Percentiles rank a stretch among this genome's conserved stretches.
These are phyloP conservation scores for Wickerhamiella cacticola DNA, from an alignment of 805 yeast species.

Conservation along the genomic window DNA sequence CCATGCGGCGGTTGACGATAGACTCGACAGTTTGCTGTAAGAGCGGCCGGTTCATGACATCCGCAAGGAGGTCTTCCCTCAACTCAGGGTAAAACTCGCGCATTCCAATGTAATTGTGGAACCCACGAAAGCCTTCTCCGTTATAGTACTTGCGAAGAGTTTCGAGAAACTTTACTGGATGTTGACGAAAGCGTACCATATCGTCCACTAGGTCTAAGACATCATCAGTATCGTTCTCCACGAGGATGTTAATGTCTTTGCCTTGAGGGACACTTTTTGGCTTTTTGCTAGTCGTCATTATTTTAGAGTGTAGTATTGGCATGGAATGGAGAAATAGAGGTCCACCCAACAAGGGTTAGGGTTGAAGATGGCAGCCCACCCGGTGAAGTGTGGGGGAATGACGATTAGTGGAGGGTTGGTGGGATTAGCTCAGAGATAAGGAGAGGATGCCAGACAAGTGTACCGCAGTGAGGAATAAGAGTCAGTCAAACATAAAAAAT, in stretches of 20 bases:
- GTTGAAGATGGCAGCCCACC: not conserved
- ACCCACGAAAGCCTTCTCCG: constrained; percentile 31
- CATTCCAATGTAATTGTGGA: constrained; percentile 30
- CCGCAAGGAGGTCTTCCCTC: constrained; percentile 23
- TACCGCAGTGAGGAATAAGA: too few relatives aligned
- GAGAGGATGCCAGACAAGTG: too few relatives aligned
- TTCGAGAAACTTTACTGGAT: constrained; percentile 28
- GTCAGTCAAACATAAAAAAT: too few relatives aligned
- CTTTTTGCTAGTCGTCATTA: not conserved
- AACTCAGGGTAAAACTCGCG: constrained; percentile 27
- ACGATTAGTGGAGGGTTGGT: not conserved
- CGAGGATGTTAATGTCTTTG: constrained; percentile 8
- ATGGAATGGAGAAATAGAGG: not conserved
- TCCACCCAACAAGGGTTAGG: constrained; percentile 10
- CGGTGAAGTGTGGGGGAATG: not conserved
- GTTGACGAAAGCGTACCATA: constrained; percentile 28
- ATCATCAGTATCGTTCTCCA: constrained; percentile 5
- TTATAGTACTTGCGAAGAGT: constrained; percentile 25
- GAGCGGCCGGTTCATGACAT: constrained; percentile 25
- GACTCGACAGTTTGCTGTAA: constrained; percentile 25
- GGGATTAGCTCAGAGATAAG: too few relatives aligned
- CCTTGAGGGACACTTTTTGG: not conserved
- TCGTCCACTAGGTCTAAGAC: constrained; percentile 15
- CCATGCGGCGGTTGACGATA: constrained; percentile 27
- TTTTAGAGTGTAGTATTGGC: not conserved